Base-by-base conservation (phyloP, 2,329 filamentous ascomycete genomes). In the Nemania serpens region DNA sequence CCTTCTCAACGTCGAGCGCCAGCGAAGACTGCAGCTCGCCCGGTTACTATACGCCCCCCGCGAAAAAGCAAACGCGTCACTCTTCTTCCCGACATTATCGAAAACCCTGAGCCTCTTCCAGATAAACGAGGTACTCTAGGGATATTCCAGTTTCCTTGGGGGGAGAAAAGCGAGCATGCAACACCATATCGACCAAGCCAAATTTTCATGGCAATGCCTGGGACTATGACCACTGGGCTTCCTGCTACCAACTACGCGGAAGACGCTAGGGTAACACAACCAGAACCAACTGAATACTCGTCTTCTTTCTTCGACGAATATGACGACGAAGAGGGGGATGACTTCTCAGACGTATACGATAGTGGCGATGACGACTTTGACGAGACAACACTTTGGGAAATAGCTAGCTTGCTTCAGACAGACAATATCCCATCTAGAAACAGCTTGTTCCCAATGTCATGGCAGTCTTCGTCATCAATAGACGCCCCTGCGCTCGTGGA, bases 101-200 rank as follows among this genome's bases (percentile, higher is more conserved):
- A 88, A 70, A 86, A 80, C 64, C 86, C 86, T 3, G 75, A 83
- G 68, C 85, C 85, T 37, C 75, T 88, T 4, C 81, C 81, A 4
- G 77, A 86, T 70, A 84, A 83, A 73, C 78, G 81, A 43, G 84
- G 80, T 12, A 87, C 84, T 11, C 78, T 88, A 17, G 86, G 85
- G 5, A 84, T 88, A 67, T 89, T 87, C 75, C 84, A 87, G 67
- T 88, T 88, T 65, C 84, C 86, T 2, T 88, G 85, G 84, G 86
- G 86, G 13, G 85, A 88, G 74, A 82, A 75, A 67, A 88, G 85
- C 18, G 85, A 88, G 71, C 79, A 79, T 55, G 81, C 81, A 10
- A 81, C 74, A 29, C 71, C 81, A 56, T 29, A 29, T 56, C 73
- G 72, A 9, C 75, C 72, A 36, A 72, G 62, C 46, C 72, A 74